Evolutionary conservation across 345 rosid species (phyloP).

Genomic region (Eucalyptus leucophloia): DNA sequence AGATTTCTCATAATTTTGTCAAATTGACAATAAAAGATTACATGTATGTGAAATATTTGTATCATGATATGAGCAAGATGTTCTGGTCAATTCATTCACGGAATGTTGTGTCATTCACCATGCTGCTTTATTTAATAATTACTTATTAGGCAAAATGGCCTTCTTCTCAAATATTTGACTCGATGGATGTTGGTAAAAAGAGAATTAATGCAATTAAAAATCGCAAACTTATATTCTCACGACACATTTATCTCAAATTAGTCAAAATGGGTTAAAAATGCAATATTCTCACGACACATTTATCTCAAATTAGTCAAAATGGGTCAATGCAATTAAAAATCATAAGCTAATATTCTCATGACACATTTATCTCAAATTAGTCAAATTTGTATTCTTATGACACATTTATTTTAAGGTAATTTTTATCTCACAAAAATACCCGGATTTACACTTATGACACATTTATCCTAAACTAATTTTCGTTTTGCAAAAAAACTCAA

Average conservation of each 20-base stretch:
- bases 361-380: too few relatives aligned
- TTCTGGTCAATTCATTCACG: neutral
- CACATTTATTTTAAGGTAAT: too few relatives aligned
- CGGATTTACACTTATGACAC: rapidly evolving
- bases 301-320: neutral
- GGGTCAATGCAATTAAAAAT: neutral
- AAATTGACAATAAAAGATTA: neutral
- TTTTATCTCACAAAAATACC: neutral
- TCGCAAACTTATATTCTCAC: rapidly evolving
- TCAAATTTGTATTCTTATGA: neutral
- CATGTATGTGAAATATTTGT: neutral
- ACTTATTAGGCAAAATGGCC: neutral
- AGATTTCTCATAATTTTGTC: neutral
- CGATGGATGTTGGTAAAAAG: neutral
- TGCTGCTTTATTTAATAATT: neutral
- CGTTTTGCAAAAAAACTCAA: too few relatives aligned
- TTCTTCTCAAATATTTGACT: neutral
- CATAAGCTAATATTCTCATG: neutral
- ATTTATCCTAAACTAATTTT: neutral
- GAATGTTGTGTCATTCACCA: neutral
- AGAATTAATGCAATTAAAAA: neutral
- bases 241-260: neutral
- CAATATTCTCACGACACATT: neutral
- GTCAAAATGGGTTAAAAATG: neutral
- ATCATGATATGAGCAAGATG: neutral